Base-by-base conservation (phyloP, 2,329 filamentous ascomycete species). In the Calonectria pseudoreteaudii region DNA sequence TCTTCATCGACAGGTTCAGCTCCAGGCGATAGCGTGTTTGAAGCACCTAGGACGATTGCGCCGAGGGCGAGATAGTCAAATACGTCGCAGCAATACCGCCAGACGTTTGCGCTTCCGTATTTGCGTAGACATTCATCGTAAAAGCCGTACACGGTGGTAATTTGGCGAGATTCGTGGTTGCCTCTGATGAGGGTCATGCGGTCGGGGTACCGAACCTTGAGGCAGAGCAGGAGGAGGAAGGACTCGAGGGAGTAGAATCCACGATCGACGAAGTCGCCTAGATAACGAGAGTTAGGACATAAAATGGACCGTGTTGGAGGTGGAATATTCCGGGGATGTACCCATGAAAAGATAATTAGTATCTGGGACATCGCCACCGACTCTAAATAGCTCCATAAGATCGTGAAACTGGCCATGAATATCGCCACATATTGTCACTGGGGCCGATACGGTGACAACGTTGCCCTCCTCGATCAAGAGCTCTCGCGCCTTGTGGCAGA, bases 291-390 rank as follows among this genome's bases (percentile, higher is more conserved):
- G 26, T 30, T 31, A 52, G n/a, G 49, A 41, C 36, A 36, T 18
- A 68, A 34, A 44, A 68, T 26, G 2, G 53, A n/a, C 26, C 52
- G 5, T 58, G 30, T 68, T 28, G 23, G 53, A 66, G 49, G 34
- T 14, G n/a, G 56, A 49, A 26, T 26, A 20, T 3, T 14, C 13
- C 23, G 28, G 16, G n/a, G 31, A 47, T 65, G 41, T 65, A 94
- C 93, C 96, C 95, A 98, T 98, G 86, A 98, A 98, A 4, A 98
- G 91, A 85, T 98, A 98, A 83, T 98, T 98, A 38, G 96, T 98
- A 82, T 98, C 96, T 50, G 96, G 96, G 5, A 97, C 95, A 83
- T 98, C 95, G 76, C 96, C 96, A 75, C 96, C 96, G 5, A 98
- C 96, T 68, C 95, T 92, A 83, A 98, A 98, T 8, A 98, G 91